A percentile compares a stretch with the other conserved stretches of the same genome.
phyloP scores from a whole-genome alignment of 169 alveolate genomes.

The Cryptosporidium meleagridis region DNA sequence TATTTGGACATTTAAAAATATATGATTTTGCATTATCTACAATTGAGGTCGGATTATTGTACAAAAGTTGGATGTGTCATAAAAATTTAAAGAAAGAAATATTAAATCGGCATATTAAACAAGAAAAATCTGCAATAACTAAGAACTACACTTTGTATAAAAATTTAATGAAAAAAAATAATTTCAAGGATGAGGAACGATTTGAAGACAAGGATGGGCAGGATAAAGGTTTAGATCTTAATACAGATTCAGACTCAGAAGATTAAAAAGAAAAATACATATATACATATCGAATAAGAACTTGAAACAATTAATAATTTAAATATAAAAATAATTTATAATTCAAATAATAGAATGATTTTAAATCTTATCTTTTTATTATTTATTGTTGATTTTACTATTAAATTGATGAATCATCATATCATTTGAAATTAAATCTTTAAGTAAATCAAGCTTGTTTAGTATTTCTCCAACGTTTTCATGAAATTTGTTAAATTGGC shows the following conservation, averaged over 20 bases:
- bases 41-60: conserved; percentile 54
- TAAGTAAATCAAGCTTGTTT: conserved; percentile 40
- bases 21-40: conserved; percentile 62
- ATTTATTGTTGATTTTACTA: neutral
- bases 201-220: neutral
- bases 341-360: neutral
- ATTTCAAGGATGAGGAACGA: neutral
- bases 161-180: neutral
- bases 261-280: too few species aligned
- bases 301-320: neutral
- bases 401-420: conserved; percentile 61
- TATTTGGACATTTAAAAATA: conserved; percentile 69
- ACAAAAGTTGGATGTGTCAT: conserved; percentile 55
- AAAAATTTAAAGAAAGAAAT: conserved; percentile 54
- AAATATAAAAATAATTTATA: neutral
- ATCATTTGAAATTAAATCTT: conserved; percentile 59
- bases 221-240: neutral
- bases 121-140: conserved; percentile 60
- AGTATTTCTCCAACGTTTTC: conserved; percentile 18
- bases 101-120: conserved; percentile 55
- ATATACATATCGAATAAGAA: neutral
- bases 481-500: conserved; percentile 35
- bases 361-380: neutral
- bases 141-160: conserved; percentile 18
- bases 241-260: neutral